Percentiles rank a stretch among this genome's conserved stretches.
These are phyloP conservation scores for Anacardium occidentale DNA, from an alignment of 345 rosid species.

Conservation along the genomic window DNA sequence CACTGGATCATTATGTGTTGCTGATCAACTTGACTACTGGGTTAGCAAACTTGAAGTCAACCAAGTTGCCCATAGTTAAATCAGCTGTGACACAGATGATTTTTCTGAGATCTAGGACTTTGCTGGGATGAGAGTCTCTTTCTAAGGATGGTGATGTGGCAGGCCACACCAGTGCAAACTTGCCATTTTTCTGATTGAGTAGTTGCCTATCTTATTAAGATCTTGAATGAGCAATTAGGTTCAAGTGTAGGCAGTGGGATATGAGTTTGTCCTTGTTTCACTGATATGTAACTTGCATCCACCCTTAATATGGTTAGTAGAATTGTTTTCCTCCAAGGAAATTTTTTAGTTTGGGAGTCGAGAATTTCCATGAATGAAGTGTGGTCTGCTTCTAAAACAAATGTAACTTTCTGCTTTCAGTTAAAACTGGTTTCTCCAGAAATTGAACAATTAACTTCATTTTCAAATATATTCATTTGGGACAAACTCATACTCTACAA, in stretches of 20 bases:
- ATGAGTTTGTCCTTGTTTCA: no score
- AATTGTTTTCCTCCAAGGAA: no score
- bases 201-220: no score
- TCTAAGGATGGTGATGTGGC: background rate
- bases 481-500: background rate
- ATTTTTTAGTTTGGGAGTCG: background rate
- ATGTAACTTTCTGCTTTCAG: no score
- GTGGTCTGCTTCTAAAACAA: no score
- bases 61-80: slow-evolving; percentile 5
- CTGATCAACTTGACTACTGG: slow-evolving; percentile 68
- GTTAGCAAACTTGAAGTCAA: slow-evolving; percentile 46
- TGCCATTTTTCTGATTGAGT: background rate
- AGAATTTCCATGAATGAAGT: background rate
- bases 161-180: background rate
- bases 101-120: background rate
- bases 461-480: background rate
- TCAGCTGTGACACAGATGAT: slow-evolving; percentile 8
- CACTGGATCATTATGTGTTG: slow-evolving; percentile 64
- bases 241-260: no score
- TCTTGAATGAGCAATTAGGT: background rate
- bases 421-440: no score
- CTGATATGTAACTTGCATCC: no score
- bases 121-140: background rate
- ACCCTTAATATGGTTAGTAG: no score
- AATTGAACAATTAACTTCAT: background rate